phyloP scores from a whole-genome alignment of 108 stramenopile genomes.

The Fistulifera solaris region DNA sequence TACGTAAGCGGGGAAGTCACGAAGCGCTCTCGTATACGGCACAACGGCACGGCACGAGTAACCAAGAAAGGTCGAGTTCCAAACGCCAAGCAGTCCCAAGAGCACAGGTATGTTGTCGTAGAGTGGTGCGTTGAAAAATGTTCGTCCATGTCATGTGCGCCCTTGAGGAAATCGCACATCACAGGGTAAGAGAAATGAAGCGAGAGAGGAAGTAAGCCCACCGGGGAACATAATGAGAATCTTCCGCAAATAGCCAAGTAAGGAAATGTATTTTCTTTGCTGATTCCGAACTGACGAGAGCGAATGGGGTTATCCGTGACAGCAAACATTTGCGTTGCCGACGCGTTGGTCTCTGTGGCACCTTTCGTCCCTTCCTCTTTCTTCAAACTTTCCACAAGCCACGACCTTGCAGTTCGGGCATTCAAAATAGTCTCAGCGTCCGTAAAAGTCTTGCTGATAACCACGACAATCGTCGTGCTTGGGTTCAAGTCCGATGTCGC shows the following conservation, averaged over 20 bases:
- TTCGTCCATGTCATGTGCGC: slow-evolving; percentile 96
- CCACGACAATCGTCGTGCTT: slow-evolving; percentile 70
- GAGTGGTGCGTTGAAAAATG: slow-evolving; percentile 94
- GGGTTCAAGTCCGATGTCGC: slow-evolving; percentile 64
- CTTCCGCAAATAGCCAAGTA: slow-evolving; percentile 96
- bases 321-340: slow-evolving; percentile 78
- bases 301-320: slow-evolving; percentile 33
- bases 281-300: slow-evolving; percentile 65
- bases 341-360: slow-evolving; percentile 38
- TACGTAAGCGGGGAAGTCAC: slow-evolving; percentile 90
- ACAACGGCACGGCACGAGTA: slow-evolving; percentile 86
- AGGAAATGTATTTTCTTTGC: slow-evolving; percentile 74
- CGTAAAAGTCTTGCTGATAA: slow-evolving; percentile 91
- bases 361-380: slow-evolving; percentile 10
- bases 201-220: slow-evolving; percentile 82
- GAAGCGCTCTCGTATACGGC: slow-evolving; percentile 88
- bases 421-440: slow-evolving; percentile 93
- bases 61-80: slow-evolving; percentile 98
- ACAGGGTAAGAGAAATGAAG: slow-evolving; percentile 83
- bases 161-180: slow-evolving; percentile 76
- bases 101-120: slow-evolving; percentile 94
- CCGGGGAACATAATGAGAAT: slow-evolving; percentile 79
- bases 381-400: slow-evolving; percentile 60
- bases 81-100: slow-evolving; percentile 93
- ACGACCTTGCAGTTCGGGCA: slow-evolving; percentile 75